Evolutionary conservation across 2,329 filamentous ascomycete genomes (phyloP).

Genomic region (Teratosphaeria pseudoeucalypti): DNA sequence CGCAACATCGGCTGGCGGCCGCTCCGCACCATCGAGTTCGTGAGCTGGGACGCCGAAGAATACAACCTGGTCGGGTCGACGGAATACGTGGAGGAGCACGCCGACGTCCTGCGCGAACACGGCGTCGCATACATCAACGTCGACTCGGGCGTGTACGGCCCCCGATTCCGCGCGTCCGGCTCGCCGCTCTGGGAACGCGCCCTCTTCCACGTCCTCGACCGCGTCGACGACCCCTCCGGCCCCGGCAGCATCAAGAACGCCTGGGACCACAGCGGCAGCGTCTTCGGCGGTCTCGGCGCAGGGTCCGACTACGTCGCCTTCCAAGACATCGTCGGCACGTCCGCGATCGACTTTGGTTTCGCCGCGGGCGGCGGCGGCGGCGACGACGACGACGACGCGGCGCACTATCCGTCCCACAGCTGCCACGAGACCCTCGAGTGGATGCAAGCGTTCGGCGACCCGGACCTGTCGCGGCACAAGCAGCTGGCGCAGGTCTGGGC

Average conservation of each 20-base stretch:
- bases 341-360: constrained; percentile 78
- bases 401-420: constrained; percentile 59
- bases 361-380: constrained; percentile 14
- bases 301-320: constrained; percentile 82
- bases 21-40: constrained; percentile 89
- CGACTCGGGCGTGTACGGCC: constrained; percentile 67
- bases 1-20: constrained; percentile 74
- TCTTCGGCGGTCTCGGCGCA: constrained; percentile 57
- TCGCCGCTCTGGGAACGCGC: constrained; percentile 70
- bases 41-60: constrained; percentile 88
- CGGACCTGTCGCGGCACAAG: constrained; percentile 56
- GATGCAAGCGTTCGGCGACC: constrained; percentile 72
- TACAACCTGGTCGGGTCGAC: constrained; percentile 93
- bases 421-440: constrained; percentile 86
- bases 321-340: constrained; percentile 80
- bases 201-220: constrained; percentile 61
- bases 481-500: constrained; percentile 69
- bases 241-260: constrained; percentile 58
- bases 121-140: constrained; percentile 87
- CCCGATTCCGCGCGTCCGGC: constrained; percentile 59
- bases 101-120: constrained; percentile 60
- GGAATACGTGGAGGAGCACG: constrained; percentile 82
- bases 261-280: constrained; percentile 57
- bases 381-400: constrained; percentile 23
- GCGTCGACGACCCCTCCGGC: constrained; percentile 59